These are phyloP conservation scores for Stevia rebaudiana DNA, from an alignment of 140 eudicot genomes.

Conservation along the genomic window DNA sequence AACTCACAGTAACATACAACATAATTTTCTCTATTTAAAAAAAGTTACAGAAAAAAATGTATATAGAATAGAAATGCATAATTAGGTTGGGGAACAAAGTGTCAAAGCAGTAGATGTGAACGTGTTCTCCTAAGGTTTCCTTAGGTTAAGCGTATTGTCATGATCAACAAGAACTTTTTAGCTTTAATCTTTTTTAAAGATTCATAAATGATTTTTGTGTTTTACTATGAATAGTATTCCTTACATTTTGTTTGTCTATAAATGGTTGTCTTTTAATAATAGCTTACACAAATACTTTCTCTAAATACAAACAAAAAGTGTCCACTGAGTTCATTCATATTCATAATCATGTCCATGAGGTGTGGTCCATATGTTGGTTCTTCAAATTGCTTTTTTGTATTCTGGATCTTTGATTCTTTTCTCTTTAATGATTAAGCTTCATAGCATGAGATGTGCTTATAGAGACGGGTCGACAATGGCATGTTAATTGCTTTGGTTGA, in stretches of 20 bases:
- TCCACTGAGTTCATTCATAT: not conserved
- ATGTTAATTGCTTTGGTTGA: no score
- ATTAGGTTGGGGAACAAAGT: slow-evolving; percentile 14
- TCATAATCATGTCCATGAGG: not conserved
- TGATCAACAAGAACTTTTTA: slow-evolving; percentile 18
- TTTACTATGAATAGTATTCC: slow-evolving; percentile 30
- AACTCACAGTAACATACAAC: no score
- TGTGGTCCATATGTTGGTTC: slow-evolving; percentile 8
- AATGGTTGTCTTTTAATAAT: slow-evolving; percentile 5
- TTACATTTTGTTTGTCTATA: slow-evolving; percentile 6
- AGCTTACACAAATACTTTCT: not conserved
- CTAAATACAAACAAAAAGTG: slow-evolving; percentile 8
- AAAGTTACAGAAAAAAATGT: no score
- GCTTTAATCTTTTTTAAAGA: slow-evolving; percentile 24
- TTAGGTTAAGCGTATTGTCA: slow-evolving; percentile 31
- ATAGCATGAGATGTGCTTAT: no score
- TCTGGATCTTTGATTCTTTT: not conserved
- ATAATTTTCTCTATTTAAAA: no score
- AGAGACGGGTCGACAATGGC: no score
- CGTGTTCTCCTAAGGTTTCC: slow-evolving; percentile 15
- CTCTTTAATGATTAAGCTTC: not conserved
- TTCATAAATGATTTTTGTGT: slow-evolving; percentile 27
- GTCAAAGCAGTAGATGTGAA: slow-evolving; percentile 22
- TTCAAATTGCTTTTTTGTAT: slow-evolving; percentile 7
- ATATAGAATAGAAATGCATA: not conserved